Base-by-base conservation (phyloP, 495 filamentous ascomycete genomes). In the Trichoderma asperelloides region DNA sequence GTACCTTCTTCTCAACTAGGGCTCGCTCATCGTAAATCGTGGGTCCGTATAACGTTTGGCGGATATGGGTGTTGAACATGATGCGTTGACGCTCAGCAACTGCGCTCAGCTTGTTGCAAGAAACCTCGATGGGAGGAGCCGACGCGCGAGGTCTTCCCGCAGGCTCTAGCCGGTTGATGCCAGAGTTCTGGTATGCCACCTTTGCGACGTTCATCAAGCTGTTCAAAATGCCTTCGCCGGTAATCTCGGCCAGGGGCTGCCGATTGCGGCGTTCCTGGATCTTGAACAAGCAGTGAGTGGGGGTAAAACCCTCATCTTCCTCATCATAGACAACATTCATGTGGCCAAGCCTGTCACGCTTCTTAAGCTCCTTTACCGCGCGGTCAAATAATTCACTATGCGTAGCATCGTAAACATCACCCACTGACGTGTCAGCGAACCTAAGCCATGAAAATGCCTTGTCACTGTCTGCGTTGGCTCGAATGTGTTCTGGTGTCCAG, bases 381-480 rank as follows among this genome's bases (percentile, higher is more conserved):
- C 92, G 90, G 39, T 74, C 73, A 69, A 86, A 85, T 15, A 84
- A 45, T 30, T 78, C 79, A 49, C 69, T 67, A 63, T 86, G 86
- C 66, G 84, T 87, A 18, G 90, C 89, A 37, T 84, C 78, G 67
- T 84, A 81, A 21, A 86, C 88, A 70, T 97, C 93, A 39, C 83
- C 81, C 12, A 86, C 80, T 64, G 92, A 96, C 1, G 83, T 81
- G 73, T 96, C 91, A 18, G 88, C 86, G 70, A 98, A 96, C 16
- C 91, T 89, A 63, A 97, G 81, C 88, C 93, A 99, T 0, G 93
- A 92, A 77, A 98, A 99, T 21, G 87, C 84, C 11, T 83, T 84
- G 57, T 82, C 78, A 0, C 84, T 81, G 23, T 80, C 76, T 7
- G 80, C 72, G 66, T 80, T 81, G 63, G 85, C 77, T n/a, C 81